Evolutionary conservation across 1,284 basidiomycete species (phyloP).

Genomic region (Gastroboletus turbinatus): DNA sequence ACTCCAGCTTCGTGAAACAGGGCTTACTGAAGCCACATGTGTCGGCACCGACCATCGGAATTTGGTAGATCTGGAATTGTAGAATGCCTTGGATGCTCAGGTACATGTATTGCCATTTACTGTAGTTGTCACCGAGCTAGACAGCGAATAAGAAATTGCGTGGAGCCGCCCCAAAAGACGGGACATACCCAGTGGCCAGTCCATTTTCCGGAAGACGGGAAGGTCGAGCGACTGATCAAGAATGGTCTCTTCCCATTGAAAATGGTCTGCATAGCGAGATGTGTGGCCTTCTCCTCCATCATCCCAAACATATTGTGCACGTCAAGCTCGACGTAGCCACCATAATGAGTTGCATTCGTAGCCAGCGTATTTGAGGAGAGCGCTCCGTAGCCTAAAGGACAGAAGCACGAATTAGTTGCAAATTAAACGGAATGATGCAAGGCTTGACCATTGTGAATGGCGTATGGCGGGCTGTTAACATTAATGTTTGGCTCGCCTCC

Average conservation of each 20-base stretch:
- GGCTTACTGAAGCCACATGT: slow-evolving; percentile 62
- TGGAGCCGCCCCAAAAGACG: neutral
- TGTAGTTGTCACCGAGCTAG: slow-evolving; percentile 75
- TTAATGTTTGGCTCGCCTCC: slow-evolving; percentile 46
- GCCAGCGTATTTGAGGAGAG: slow-evolving; percentile 34
- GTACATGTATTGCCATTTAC: slow-evolving; percentile 61
- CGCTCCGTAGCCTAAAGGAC: slow-evolving; percentile 20
- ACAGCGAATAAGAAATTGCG: neutral
- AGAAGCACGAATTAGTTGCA: neutral
- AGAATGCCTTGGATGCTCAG: slow-evolving; percentile 64
- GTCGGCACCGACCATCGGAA: slow-evolving; percentile 77
- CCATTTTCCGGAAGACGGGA: slow-evolving; percentile 65
- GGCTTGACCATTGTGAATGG: slow-evolving; percentile 64
- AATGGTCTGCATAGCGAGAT: slow-evolving; percentile 35
- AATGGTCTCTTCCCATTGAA: slow-evolving; percentile 42
- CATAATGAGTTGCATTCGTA: slow-evolving; percentile 42
- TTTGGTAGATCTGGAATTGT: slow-evolving; percentile 76
- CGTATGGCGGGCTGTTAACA: slow-evolving; percentile 61
- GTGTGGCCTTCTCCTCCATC: slow-evolving; percentile 40
- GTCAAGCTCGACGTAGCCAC: slow-evolving; percentile 39
- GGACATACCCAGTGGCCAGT: slow-evolving; percentile 55
- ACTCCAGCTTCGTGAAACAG: neutral
- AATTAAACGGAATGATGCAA: neutral
- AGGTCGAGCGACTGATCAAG: slow-evolving; percentile 45
- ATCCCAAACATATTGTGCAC: slow-evolving; percentile 44